These are phyloP conservation scores for Saccharomycopsis lassenensis DNA, from an alignment of 805 yeast genomes.

Conservation along the genomic window DNA sequence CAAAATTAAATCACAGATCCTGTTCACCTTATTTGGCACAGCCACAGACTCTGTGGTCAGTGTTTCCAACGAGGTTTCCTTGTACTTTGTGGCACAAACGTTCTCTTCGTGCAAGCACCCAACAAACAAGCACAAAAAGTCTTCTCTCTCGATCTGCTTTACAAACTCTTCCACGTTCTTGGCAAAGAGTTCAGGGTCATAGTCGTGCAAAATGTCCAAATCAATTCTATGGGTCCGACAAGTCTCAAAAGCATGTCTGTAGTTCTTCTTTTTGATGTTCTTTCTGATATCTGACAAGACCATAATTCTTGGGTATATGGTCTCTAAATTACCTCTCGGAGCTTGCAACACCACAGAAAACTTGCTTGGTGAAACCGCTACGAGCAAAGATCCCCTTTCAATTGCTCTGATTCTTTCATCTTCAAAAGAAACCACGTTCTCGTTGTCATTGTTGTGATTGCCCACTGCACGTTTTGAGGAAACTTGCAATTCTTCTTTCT, in stretches of 20 bases:
- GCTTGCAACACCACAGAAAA: conserved; percentile 83
- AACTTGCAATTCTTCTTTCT: conserved; percentile 18
- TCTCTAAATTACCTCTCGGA: conserved; percentile 92
- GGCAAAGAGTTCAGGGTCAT: conserved; percentile 60
- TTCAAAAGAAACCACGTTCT: conserved; percentile 19
- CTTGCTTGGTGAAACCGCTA: conserved; percentile 70
- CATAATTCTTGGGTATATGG: conserved; percentile 87
- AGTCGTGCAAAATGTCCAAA: conserved; percentile 81
- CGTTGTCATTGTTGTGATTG: conserved; percentile 21
- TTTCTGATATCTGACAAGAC: conserved; percentile 75
- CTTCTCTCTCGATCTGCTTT: conserved; percentile 57
- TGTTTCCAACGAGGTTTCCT: too few relatives aligned
- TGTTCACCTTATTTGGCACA: conserved; percentile 52
- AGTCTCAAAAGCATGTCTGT: conserved; percentile 61
- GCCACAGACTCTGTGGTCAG: too few relatives aligned
- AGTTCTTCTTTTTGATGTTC: conserved; percentile 46
- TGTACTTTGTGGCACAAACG: conserved; percentile 71
- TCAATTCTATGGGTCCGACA: conserved; percentile 91
- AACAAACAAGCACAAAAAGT: conserved; percentile 74
- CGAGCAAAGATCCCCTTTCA: conserved; percentile 85
- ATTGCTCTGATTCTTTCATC: conserved; percentile 85
- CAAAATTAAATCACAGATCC: conserved; percentile 63
- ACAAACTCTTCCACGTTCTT: conserved; percentile 57
- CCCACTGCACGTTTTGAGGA: conserved; percentile 24
- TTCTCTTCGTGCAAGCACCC: conserved; percentile 82